A percentile compares a stretch with the other conserved stretches of the same genome.
Evolutionary conservation across 1,284 basidiomycete species (phyloP).

Genomic region (Ceratobasidium sp.): DNA sequence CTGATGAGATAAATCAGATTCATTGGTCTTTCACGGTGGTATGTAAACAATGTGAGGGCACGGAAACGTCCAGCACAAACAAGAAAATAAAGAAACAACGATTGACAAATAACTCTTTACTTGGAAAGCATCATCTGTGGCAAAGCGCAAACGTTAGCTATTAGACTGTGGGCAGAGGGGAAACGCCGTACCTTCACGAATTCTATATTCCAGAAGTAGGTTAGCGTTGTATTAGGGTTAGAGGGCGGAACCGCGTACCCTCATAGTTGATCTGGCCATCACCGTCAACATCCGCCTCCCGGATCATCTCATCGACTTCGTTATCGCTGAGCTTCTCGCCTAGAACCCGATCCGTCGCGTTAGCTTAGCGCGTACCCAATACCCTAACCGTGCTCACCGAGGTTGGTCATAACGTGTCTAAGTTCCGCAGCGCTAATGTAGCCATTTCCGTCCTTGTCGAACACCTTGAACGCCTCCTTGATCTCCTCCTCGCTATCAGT

Average conservation of each 20-base stretch:
- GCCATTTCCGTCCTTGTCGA: slow-evolving; percentile 73
- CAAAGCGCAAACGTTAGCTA: slow-evolving; percentile 44
- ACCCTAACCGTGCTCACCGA: slow-evolving; percentile 56
- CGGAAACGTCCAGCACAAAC: slow-evolving; percentile 41
- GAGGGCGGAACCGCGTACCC: slow-evolving; percentile 43
- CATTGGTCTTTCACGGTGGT: slow-evolving; percentile 14
- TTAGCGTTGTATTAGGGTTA: slow-evolving; percentile 3
- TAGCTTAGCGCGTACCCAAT: too few species aligned
- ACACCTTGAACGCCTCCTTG: slow-evolving; percentile 74
- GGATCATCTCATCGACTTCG: slow-evolving; percentile 64
- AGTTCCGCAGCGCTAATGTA: slow-evolving; percentile 71
- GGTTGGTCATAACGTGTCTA: slow-evolving; percentile 64
- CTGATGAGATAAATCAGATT: neutral
- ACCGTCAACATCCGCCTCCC: slow-evolving; percentile 63
- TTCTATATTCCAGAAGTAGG: slow-evolving; percentile 60
- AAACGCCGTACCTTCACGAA: slow-evolving; percentile 71
- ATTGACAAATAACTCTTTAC: slow-evolving; percentile 53
- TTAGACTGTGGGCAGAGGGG: slow-evolving; percentile 42
- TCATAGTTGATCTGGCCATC: slow-evolving; percentile 59
- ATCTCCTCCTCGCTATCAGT: slow-evolving; percentile 73
- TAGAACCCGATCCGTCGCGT: neutral
- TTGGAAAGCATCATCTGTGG: slow-evolving; percentile 72
- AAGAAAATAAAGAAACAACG: slow-evolving; percentile 22
- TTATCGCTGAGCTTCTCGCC: slow-evolving; percentile 61
- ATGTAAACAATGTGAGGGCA: slow-evolving; percentile 24